Base-by-base conservation (phyloP, 208 protist species). In the Trypanosoma avium region DNA sequence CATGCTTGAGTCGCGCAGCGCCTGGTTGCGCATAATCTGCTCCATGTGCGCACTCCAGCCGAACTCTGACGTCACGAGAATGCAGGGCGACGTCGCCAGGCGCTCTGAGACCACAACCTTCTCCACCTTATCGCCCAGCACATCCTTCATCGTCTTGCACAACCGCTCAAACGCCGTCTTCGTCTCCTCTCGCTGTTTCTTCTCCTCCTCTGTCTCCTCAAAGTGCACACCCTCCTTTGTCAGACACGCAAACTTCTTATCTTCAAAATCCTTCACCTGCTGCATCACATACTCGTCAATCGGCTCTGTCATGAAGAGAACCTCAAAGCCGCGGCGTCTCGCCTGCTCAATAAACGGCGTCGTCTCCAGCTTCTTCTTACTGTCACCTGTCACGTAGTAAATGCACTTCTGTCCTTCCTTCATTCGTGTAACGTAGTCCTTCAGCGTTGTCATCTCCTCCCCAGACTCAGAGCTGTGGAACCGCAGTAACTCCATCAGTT, bases 21-120 rank as follows among this genome's bases (percentile, higher is more conserved):
- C 97, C 89, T 99, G 98, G 63, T 98, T 97, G 79, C 99, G 99
- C 98, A 99, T 99, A 88, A 99, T 99, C 71, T 98, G 81, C 85
- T 99, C 95, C 98, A 99, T 99, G 86, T 99, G 99, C 68, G 98
- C 98, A 27, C 96, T 97, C 97, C 97, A 99, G 60, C 98, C 98
- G 75, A 95, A 99, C 86, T 99, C 97, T 59, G 92, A 94, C 32
- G 98, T 99, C 49, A 99, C 97, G n/a, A 99, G 84, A 67, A 88
- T 83, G 80, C 98, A 99, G 54, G 99, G 99, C 42, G 98, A 98
- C 40, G 92, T 80, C 33, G 97, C 88, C 0, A 99, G 56, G 55
- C 97, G 80, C 66, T 98, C 92, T 22, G 96, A 98, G 17, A 98
- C 52, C 43, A 98, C 78, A 19, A 99, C 99, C 84, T 99, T 99